Conservation (phyloP, 768 basidiomycete species). For the Leucosporidium creatinivorum region DNA sequence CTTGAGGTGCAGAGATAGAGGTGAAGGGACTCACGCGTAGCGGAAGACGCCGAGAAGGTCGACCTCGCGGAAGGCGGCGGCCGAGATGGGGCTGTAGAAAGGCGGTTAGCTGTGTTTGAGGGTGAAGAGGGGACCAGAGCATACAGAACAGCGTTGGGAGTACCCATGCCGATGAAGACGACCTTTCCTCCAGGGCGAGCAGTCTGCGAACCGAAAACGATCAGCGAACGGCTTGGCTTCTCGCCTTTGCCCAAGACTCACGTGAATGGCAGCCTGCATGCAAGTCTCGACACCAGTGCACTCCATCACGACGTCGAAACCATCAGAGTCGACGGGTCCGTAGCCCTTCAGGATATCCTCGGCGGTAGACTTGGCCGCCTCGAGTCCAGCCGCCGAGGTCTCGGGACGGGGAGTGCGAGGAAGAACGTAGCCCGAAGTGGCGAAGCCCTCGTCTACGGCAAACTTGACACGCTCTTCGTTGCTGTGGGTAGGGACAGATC, state of each 20-base stretch:
- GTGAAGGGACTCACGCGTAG: conserved; percentile 42
- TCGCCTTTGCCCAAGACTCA: conserved; percentile 46
- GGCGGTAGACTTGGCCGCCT: conserved; percentile 44
- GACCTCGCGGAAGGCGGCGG: conserved; percentile 77
- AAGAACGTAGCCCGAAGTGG: conserved; percentile 61
- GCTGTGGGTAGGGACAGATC: background rate
- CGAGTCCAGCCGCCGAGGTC: conserved; percentile 19
- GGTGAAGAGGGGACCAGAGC: background rate
- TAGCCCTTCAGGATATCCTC: conserved; percentile 42
- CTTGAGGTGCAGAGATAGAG: conserved; percentile 24
- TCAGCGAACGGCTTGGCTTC: background rate
- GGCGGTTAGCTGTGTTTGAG: background rate
- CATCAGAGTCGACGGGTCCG: conserved; percentile 46
- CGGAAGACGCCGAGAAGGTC: conserved; percentile 62
- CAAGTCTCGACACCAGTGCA: conserved; percentile 90
- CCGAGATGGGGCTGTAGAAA: conserved; percentile 58
- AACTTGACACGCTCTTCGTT: conserved; percentile 73
- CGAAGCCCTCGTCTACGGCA: conserved; percentile 67
- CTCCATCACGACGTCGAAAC: conserved; percentile 89
- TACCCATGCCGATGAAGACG: conserved; percentile 93
- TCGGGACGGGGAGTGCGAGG: conserved; percentile 45
- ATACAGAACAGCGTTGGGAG: conserved; percentile 60
- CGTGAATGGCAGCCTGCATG: conserved; percentile 83
- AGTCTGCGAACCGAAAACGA: conserved; percentile 48
- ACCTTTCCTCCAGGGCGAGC: conserved; percentile 80